These are phyloP conservation scores for Botrytis porri DNA, from an alignment of 2,329 filamentous ascomycete genomes.

Conservation along the genomic window DNA sequence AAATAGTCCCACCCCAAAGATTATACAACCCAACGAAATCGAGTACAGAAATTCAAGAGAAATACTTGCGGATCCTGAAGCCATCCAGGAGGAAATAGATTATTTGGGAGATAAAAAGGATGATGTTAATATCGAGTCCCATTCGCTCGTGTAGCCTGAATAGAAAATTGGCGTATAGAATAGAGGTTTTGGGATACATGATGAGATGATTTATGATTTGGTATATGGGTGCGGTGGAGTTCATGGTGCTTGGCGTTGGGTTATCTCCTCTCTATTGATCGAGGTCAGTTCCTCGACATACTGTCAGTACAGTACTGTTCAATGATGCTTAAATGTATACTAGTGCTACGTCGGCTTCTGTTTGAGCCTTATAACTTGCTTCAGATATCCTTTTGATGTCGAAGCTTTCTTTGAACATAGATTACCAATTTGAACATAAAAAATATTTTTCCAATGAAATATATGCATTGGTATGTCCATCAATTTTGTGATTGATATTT, in stretches of 20 bases:
- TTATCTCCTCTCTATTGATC: background rate
- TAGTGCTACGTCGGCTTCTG: background rate
- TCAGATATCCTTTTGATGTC: background rate
- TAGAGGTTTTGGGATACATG: background rate
- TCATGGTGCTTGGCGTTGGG: background rate
- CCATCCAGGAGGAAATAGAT: background rate
- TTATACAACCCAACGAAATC: background rate
- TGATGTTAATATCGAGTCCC: background rate
- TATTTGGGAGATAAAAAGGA: background rate
- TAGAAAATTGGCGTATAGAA: background rate
- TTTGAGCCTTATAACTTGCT: background rate
- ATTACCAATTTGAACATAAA: background rate
- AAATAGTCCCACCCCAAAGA: background rate
- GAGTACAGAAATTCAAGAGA: background rate
- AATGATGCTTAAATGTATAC: too few relatives aligned
- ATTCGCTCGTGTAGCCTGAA: background rate
- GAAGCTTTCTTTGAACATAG: background rate
- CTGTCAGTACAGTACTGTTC: background rate
- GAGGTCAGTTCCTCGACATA: background rate
- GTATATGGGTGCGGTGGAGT: background rate
- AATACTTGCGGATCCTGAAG: background rate
- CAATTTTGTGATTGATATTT: too few relatives aligned
- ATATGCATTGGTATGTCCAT: background rate
- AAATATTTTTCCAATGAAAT: background rate
- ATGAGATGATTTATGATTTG: background rate